A percentile compares a stretch with the other conserved stretches of the same genome.
These are phyloP conservation scores for Juglanconis oblonga DNA, from an alignment of 2,329 filamentous ascomycete species.

Conservation along the genomic window DNA sequence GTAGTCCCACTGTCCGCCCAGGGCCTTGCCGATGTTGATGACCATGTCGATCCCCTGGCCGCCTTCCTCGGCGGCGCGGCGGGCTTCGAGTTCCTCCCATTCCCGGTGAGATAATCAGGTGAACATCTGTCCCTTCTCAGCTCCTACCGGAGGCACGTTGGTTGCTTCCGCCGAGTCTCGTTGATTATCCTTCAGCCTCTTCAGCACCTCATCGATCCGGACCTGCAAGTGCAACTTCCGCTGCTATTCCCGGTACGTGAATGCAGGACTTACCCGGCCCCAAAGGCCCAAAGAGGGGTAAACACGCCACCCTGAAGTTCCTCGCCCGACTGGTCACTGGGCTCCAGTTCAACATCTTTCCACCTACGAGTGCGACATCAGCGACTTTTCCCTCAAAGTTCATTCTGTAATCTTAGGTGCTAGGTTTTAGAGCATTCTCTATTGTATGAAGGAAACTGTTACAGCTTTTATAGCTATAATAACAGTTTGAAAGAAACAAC, in stretches of 20 bases:
- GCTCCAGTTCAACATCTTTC: background rate
- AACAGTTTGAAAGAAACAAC: no score
- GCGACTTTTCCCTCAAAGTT: background rate
- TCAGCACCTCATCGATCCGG: no score
- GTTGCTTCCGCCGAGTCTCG: background rate
- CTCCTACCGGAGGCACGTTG: no score
- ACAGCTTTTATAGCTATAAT: no score
- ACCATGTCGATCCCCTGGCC: constrained; percentile 59
- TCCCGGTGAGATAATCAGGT: no score
- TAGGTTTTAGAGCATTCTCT: no score
- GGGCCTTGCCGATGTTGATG: constrained; percentile 57
- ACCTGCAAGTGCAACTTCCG: no score
- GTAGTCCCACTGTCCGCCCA: constrained; percentile 55
- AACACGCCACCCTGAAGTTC: background rate
- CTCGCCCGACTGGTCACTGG: background rate
- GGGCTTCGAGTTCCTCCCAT: constrained; percentile 37
- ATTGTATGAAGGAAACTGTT: no score
- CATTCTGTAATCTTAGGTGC: no score
- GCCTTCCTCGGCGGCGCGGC: constrained; percentile 43
- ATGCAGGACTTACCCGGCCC: background rate
- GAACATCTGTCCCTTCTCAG: no score
- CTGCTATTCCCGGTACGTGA: no score
- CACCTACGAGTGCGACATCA: background rate
- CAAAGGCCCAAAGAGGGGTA: background rate
- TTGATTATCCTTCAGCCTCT: background rate